Conservation (phyloP, 352 stramenopile genomes). For the Hyaloperonospora arabidopsidis region DNA sequence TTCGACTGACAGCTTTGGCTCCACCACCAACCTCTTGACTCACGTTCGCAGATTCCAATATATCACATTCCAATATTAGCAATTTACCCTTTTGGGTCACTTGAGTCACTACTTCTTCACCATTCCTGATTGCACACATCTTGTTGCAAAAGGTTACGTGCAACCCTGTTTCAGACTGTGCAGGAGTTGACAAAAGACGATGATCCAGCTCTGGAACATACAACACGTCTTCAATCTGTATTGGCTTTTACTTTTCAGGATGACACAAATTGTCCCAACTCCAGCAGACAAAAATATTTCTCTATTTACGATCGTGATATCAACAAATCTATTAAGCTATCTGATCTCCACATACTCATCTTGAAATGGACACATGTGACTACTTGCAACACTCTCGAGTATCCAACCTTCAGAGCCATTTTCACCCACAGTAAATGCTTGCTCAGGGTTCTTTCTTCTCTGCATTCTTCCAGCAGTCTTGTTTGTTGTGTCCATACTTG, state of each 20-base stretch:
- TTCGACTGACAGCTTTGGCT: neutral
- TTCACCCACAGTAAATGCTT: neutral
- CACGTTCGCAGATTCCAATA: neutral
- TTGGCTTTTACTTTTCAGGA: neutral
- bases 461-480: neutral
- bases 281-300: neutral
- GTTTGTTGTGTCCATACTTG: neutral
- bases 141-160: neutral
- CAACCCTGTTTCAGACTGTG: too few species aligned
- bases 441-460: neutral
- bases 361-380: neutral
- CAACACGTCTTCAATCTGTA: too few species aligned
- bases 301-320: neutral
- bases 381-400: neutral
- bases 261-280: neutral
- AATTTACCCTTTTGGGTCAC: neutral
- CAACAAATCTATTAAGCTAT: neutral
- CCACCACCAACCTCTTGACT: neutral
- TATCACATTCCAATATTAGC: neutral
- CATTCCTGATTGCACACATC: neutral
- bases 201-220: too few species aligned
- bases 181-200: too few species aligned
- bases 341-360: neutral
- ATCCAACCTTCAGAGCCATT: neutral
- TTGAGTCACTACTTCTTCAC: neutral